Evolutionary conservation across 129 eudicot genomes (phyloP).

Genomic region (Flaveria brownii): DNA sequence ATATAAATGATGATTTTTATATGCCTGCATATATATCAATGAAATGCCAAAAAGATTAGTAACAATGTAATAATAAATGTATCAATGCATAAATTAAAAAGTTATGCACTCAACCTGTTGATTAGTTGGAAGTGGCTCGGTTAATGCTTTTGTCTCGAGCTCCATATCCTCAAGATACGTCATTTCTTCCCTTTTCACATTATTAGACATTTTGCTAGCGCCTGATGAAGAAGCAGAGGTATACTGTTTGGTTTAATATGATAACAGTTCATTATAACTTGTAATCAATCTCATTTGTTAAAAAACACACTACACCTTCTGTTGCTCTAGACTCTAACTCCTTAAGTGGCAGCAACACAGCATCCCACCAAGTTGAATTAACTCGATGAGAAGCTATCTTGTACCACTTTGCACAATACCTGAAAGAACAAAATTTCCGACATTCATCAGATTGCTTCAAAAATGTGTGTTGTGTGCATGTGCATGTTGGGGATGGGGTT

Average conservation of each 20-base stretch:
- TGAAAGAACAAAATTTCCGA: conserved; percentile 33
- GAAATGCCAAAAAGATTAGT: neutral
- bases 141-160: conserved; percentile 86
- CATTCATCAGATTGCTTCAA: neutral
- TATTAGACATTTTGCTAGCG: conserved; percentile 11
- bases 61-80: neutral
- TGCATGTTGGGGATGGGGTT: too few relatives aligned
- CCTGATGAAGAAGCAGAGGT: conserved; percentile 27
- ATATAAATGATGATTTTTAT: conserved; percentile 73
- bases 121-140: conserved; percentile 98
- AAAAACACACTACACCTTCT: conserved; percentile 42
- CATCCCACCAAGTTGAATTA: conserved; percentile 78
- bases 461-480: neutral
- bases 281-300: conserved; percentile 20
- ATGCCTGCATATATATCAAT: conserved; percentile 53
- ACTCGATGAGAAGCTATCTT: conserved; percentile 80
- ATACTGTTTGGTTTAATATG: neutral
- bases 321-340: conserved; percentile 70
- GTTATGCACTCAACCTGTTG: conserved; percentile 60
- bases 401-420: conserved; percentile 93
- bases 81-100: neutral
- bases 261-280: conserved; percentile 4
- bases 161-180: conserved; percentile 87
- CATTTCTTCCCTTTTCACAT: conserved; percentile 30
- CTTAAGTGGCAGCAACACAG: conserved; percentile 75